These are phyloP conservation scores for Phialocephala sp. DNA, from an alignment of 2,329 filamentous ascomycete genomes.

Conservation along the genomic window DNA sequence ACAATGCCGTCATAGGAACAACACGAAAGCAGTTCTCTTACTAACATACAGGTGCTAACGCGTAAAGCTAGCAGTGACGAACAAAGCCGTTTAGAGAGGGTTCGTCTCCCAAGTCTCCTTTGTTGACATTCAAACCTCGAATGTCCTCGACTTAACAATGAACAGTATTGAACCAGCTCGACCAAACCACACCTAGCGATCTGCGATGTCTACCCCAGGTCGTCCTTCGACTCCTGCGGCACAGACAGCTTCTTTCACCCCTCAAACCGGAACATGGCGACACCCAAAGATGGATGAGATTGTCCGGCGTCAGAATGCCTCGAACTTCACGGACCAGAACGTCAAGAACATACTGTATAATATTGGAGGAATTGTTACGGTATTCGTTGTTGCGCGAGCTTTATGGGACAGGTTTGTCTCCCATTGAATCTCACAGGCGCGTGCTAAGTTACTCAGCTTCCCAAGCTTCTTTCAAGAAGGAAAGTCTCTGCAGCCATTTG, in stretches of 20 bases:
- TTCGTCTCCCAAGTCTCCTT: conserved; percentile 17
- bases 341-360: conserved; percentile 74
- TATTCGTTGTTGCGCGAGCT: conserved; percentile 51
- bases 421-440: background rate
- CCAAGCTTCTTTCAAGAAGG: conserved; percentile 36
- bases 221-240: conserved; percentile 37
- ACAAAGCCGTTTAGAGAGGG: conserved; percentile 7
- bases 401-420: conserved; percentile 39
- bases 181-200: background rate
- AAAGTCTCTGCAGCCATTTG: conserved; percentile 35
- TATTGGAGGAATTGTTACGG: conserved; percentile 56
- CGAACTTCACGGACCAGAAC: conserved; percentile 80
- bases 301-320: conserved; percentile 76
- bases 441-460: conserved; percentile 35
- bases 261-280: conserved; percentile 76
- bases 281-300: conserved; percentile 92
- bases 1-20: conserved; percentile 34
- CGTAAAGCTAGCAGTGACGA: background rate
- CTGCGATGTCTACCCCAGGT: conserved; percentile 35
- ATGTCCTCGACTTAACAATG: background rate
- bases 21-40: conserved; percentile 26
- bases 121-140: conserved; percentile 29
- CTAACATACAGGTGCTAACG: conserved; percentile 37
- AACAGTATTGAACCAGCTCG: background rate
- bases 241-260: conserved; percentile 36